Evolutionary conservation across 1,284 basidiomycete genomes (phyloP).

Genomic region (Inonotus hispidus): DNA sequence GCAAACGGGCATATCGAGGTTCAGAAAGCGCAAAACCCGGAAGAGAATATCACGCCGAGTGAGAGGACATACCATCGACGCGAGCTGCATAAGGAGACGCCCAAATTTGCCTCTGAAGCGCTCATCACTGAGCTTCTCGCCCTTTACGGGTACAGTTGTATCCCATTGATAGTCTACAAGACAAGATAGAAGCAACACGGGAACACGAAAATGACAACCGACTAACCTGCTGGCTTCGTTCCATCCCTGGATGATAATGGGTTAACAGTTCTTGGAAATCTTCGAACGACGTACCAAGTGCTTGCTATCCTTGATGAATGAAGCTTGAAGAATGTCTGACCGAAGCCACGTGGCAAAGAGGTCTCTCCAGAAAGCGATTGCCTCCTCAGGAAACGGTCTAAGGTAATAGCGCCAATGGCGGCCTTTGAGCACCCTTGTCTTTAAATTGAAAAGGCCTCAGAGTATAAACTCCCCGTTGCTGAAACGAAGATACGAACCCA

Average conservation of each 20-base stretch:
- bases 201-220: background rate
- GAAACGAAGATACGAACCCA: constrained; percentile 7
- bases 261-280: background rate
- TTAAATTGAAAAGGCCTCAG: background rate
- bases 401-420: constrained; percentile 17
- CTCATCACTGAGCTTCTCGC: constrained; percentile 16
- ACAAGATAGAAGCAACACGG: too few species aligned
- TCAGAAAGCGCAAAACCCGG: background rate
- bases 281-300: constrained; percentile 3
- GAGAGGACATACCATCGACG: constrained; percentile 4
- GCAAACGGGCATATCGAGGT: background rate
- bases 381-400: constrained; percentile 8
- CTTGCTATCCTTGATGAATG: constrained; percentile 2
- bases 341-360: constrained; percentile 10
- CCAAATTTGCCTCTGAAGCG: background rate
- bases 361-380: background rate
- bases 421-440: constrained; percentile 18
- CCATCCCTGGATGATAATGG: background rate
- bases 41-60: too few species aligned
- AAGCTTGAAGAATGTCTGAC: constrained; percentile 14
- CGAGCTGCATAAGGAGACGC: constrained; percentile 5
- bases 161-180: constrained; percentile 15
- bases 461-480: background rate
- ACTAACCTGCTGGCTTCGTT: constrained; percentile 6
- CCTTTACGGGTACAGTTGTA: constrained; percentile 16